Evolutionary conservation across 352 stramenopile genomes (phyloP).

Genomic region (Phytophthora pisi): DNA sequence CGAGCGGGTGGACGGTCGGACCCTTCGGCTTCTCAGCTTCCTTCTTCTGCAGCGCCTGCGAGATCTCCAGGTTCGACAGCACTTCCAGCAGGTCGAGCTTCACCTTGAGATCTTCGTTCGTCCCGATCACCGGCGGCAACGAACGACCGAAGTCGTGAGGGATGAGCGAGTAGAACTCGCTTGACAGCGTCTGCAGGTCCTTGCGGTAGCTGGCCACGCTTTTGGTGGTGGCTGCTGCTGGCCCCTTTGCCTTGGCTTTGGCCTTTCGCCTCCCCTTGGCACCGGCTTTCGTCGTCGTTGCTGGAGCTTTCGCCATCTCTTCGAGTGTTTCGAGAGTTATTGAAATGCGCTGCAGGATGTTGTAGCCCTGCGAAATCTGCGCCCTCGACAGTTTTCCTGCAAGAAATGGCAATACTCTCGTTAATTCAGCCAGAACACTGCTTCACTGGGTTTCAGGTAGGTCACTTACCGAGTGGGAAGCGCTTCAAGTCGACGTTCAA

Average conservation of each 20-base stretch:
- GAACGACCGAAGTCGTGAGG: slow-evolving; percentile 67
- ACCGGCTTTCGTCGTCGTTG: slow-evolving; percentile 23
- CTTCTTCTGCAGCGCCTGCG: slow-evolving; percentile 55
- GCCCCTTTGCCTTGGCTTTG: slow-evolving; percentile 33
- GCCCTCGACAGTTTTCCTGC: slow-evolving; percentile 54
- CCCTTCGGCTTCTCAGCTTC: slow-evolving; percentile 29
- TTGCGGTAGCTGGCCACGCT: slow-evolving; percentile 35
- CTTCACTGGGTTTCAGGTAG: neutral
- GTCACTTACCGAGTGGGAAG: slow-evolving; percentile 44
- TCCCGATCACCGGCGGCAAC: slow-evolving; percentile 55
- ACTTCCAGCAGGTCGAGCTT: slow-evolving; percentile 71
- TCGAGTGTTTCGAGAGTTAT: slow-evolving; percentile 46
- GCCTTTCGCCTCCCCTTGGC: slow-evolving; percentile 29
- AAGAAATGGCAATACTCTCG: neutral
- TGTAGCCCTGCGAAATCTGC: slow-evolving; percentile 69
- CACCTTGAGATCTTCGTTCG: slow-evolving; percentile 56
- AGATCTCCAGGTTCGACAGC: slow-evolving; percentile 67
- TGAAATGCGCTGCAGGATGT: slow-evolving; percentile 58
- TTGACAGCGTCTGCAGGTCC: slow-evolving; percentile 59
- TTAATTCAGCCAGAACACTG: slow-evolving; percentile 4
- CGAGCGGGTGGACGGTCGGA: slow-evolving; percentile 47
- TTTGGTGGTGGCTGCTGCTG: slow-evolving; percentile 18
- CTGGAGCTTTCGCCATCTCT: slow-evolving; percentile 31
- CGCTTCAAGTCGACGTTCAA: slow-evolving; percentile 63
- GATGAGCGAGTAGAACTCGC: slow-evolving; percentile 75